Evolutionary conservation across 768 basidiomycete species (phyloP), one percentile per base, ranked within the genome.

Genomic region (Bullera alba): DNA sequence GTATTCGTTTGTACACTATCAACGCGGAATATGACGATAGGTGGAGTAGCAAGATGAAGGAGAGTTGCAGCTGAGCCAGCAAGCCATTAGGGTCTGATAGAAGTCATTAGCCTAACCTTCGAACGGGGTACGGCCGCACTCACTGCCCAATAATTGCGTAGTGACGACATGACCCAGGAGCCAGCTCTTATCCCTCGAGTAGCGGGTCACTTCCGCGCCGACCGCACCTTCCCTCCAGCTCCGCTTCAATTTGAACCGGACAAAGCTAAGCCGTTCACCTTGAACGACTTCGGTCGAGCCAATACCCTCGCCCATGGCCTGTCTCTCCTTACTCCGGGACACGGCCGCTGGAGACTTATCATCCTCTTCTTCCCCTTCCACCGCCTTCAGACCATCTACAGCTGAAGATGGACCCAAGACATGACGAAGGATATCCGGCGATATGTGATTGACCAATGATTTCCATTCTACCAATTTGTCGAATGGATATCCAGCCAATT

Each of bases 131-230:
- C 5, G 3, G 27, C 29, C 16, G 17, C 12, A 64, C 74, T 56
- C 44, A 74, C 75, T 64, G 17, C 56, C 58, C 0, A 37, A 58
- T 3, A 70, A 51, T 21, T 68, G 58, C 5, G 28, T 22, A 5
- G 39, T 28, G 4, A 75, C 55, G 0, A 73, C 67, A 16, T 66
- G 15, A 4, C 54, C 56, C 43, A 74, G 42, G 10, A 73, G 46
- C 74, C 73, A 75, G 51, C 69, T 74, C 61, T 75, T 75, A 56
- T 76, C 75, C 43, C 50, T 63, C 16, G 72, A 67, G 51, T 60
- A 72, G 42, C 57, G 43, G 14, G 65, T 75, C 0, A 75, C 43
- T 37, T 74, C 73, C 39, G 72, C 73, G 0, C 74, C 75, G 0
- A 70, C 57, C 0, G 72, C 74, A 0, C 74, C 73, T 0, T 52